These are phyloP conservation scores for Exophiala calicioides DNA, from an alignment of 2,329 filamentous ascomycete genomes.

Conservation along the genomic window DNA sequence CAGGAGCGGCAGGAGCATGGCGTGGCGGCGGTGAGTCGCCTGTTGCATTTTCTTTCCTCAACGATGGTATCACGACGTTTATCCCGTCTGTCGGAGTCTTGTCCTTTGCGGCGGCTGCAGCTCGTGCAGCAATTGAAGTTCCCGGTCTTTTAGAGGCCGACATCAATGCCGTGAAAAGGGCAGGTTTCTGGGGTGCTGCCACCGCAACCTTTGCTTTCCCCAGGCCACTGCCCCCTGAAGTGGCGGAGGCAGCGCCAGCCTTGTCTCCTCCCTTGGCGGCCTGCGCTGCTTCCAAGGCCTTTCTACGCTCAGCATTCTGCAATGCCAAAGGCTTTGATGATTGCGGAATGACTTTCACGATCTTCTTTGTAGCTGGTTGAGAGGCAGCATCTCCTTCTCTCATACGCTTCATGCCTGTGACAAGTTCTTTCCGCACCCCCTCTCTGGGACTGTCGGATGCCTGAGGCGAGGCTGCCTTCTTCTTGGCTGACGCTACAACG, in stretches of 20 bases:
- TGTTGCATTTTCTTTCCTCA: constrained; percentile 38
- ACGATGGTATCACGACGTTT: constrained; percentile 22
- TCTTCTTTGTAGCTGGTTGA: constrained; percentile 42
- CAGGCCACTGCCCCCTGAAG: constrained; percentile 22
- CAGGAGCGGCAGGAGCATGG: constrained; percentile 23
- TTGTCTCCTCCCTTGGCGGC: constrained; percentile 21
- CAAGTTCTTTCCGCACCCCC: constrained; percentile 14
- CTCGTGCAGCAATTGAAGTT: constrained; percentile 52
- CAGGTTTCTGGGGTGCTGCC: constrained; percentile 40
- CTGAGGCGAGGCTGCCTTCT: constrained; percentile 37
- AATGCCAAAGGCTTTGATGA: constrained; percentile 33
- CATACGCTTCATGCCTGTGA: constrained; percentile 16
- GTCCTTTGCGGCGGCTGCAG: constrained; percentile 40
- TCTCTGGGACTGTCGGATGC: constrained; percentile 17
- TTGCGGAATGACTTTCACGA: constrained; percentile 35
- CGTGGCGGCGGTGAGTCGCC: constrained; percentile 38
- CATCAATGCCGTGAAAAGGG: constrained; percentile 48
- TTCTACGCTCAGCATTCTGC: constrained; percentile 31
- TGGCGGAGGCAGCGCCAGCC: constrained; percentile 5
- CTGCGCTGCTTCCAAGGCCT: constrained; percentile 25
- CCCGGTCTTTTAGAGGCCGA: constrained; percentile 54
- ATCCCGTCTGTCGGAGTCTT: constrained; percentile 36
- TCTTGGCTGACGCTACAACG: constrained; percentile 43
- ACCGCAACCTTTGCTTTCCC: constrained; percentile 40
- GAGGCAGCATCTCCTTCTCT: constrained; percentile 24